Evolutionary conservation across 1,284 basidiomycete genomes (phyloP), one percentile per base, ranked within the genome.

Genomic region (Mycosarcoma mackinlayi): DNA sequence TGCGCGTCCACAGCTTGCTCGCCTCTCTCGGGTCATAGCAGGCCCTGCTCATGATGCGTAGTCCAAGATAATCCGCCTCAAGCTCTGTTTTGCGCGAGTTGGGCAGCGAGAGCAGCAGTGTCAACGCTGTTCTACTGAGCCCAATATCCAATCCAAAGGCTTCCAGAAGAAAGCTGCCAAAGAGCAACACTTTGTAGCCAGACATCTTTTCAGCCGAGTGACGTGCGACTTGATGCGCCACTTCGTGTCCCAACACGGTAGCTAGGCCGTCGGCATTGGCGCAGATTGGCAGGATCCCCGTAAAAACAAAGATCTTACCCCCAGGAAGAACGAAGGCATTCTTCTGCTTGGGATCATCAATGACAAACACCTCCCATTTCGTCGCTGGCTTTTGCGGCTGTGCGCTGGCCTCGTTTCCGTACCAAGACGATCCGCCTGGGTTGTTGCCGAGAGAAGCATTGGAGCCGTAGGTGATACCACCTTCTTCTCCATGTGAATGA

Each of bases 211-310:
- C 81, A 1, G 81, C 81, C 6, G 45, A 35, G 65, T 74, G 58
- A 24, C 70, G 27, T 46, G 64, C 56, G 16, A 63, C 48, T 69
- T 91, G 90, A 78, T 95, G 94, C 3, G 91, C 92, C 86, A 42
- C 64, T 89, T 92, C 92, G 83, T 97, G 94, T 1, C 92, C 89
- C 2, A 97, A 84, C 1, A 97, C 90, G 7, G 91, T 90, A 1
- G 94, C 92, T 0, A 98, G 84, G 0, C 93, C 93, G 65, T 91
- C 87, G 68, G 93, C 91, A 65, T 93, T 89, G 62, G 85, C 85
- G 45, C 89, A 90, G 6, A 94, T 85, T 0, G 92, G 92, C 8
- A 97, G 83, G 47, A 97, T 92, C 0, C 94, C 94, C 0, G 91
- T 76, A 39, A 92, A 96, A 3, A 97, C 91, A 48, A 94, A 88